Evolutionary conservation across 2,329 filamentous ascomycete genomes (phyloP).

Genomic region (Ophiostoma tasmaniense): DNA sequence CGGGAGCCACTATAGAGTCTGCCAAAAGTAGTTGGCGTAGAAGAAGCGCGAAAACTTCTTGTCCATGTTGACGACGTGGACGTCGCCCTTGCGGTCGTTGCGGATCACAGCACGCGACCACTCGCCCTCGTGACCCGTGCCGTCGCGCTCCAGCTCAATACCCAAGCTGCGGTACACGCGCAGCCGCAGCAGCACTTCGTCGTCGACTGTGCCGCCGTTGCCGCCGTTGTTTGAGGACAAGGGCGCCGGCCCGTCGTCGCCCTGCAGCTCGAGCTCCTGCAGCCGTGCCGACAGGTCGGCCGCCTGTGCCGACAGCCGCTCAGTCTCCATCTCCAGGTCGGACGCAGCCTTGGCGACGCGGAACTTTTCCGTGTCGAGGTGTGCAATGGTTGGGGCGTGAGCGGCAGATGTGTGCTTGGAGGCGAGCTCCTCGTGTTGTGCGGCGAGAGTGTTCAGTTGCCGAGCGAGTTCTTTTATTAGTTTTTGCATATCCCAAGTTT

Average conservation of each 20-base stretch:
- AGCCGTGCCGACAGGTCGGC: constrained; percentile 66
- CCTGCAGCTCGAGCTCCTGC: constrained; percentile 77
- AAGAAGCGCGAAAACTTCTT: constrained; percentile 85
- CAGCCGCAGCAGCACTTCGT: constrained; percentile 64
- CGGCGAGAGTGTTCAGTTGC: constrained; percentile 62
- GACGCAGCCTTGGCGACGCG: constrained; percentile 83
- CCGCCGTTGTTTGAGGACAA: not conserved
- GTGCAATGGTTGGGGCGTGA: constrained; percentile 76
- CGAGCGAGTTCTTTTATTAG: constrained; percentile 53
- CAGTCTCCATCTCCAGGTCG: constrained; percentile 89
- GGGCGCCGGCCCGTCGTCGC: constrained; percentile 57
- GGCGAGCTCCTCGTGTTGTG: constrained; percentile 70
- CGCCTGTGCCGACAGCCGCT: constrained; percentile 72
- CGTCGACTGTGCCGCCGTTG: constrained; percentile 31
- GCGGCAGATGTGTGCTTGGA: constrained; percentile 65
- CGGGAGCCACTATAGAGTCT: constrained; percentile 53
- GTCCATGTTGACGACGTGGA: constrained; percentile 91
- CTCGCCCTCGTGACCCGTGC: constrained; percentile 59
- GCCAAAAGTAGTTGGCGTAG: constrained; percentile 95
- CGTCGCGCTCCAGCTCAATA: constrained; percentile 72
- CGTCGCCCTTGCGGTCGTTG: constrained; percentile 79
- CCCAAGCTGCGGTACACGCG: constrained; percentile 88
- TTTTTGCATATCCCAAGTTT: not conserved
- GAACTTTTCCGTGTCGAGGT: constrained; percentile 89
- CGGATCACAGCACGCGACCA: constrained; percentile 80